Percentiles rank a stretch among this genome's conserved stretches.
Evolutionary conservation across 352 stramenopile species (phyloP).

Genomic region (Globisporangium abappressorium): DNA sequence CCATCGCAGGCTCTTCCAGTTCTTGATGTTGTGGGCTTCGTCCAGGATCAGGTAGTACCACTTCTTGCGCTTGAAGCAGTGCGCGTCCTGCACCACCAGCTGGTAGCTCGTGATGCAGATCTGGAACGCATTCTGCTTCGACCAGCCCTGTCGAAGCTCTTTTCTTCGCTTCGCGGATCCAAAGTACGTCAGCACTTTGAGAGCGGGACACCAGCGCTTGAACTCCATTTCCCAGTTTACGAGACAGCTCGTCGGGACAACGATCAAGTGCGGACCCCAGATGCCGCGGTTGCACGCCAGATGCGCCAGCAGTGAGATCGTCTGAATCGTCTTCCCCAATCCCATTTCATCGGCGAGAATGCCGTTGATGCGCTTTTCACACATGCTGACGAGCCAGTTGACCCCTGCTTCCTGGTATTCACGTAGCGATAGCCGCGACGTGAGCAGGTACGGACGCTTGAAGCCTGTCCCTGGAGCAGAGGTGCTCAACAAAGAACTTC

Average conservation of each 20-base stretch:
- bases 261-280: slow-evolving; percentile 98
- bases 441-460: slow-evolving; percentile 69
- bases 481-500: not conserved
- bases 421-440: slow-evolving; percentile 55
- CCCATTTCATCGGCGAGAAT: slow-evolving; percentile 98
- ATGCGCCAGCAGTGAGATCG: slow-evolving; percentile 97
- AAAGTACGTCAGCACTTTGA: slow-evolving; percentile 99
- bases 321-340: slow-evolving; percentile 98
- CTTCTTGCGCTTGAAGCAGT: slow-evolving; percentile 97
- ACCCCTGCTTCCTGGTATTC: slow-evolving; percentile 88
- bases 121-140: slow-evolving; percentile 95
- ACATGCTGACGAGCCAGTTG: slow-evolving; percentile 98
- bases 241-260: slow-evolving; percentile 97
- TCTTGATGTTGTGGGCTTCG: slow-evolving; percentile 99
- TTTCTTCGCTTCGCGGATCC: slow-evolving; percentile 96
- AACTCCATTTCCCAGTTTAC: slow-evolving; percentile 99
- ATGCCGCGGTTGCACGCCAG: slow-evolving; percentile 89
- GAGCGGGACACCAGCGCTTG: slow-evolving; percentile 95
- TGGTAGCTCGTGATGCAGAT: slow-evolving; percentile 99
- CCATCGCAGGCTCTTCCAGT: slow-evolving; percentile 98
- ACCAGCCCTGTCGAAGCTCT: slow-evolving; percentile 91
- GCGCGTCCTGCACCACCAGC: slow-evolving; percentile 96
- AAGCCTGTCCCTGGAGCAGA: slow-evolving; percentile 23
- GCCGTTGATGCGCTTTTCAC: slow-evolving; percentile 96
- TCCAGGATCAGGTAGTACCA: slow-evolving; percentile 99